Base-by-base conservation (phyloP, 345 rosid species). In the Nephelium lappaceum region DNA sequence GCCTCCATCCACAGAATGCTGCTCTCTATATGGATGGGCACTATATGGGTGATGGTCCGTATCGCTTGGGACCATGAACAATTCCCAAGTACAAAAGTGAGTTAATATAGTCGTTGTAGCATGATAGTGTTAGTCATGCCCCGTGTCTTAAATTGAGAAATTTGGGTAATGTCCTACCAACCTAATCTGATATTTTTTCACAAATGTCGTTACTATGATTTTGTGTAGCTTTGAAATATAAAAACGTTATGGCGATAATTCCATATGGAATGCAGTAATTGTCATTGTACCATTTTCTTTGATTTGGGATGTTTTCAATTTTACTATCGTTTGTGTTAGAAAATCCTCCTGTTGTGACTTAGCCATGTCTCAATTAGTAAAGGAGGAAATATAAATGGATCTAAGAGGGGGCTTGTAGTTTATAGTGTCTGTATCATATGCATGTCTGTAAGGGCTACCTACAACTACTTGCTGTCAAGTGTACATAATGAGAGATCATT, bases 11-110 rank as follows among this genome's bases (percentile, higher is more conserved):
- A 0, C 99, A 90, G 69, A 92, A 87, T 42, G 89, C 98, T 18
- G 97, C 98, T 81, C 90, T 94, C 11, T 96, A 87, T 71, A 95
- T 95, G 93, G 98, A 95, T 71, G 91, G 93, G 31, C 97, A 92
- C 89, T 95, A 87, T 88, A 87, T 94, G 89, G 92, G 88, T 3
- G 98, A 96, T 74, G 99, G 95, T 72, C 98, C 97, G 6, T 96
- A 94, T 77, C 98, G 98, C 61, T 80, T 96, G 76, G 99, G 95
- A 16, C 99, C 98, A 7, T 95, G 84, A 89, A 9, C 41, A 39
- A 39, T 23, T 76, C 53, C 19, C 19, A 25, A 15, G 58, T 42
- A 24, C 25, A 43, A 43, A 43, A 24, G 25, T 41, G 75, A 58
- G 76, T 49, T 43, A 10, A 53, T 21, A 25, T 72, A 73, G 62